Base-by-base conservation (phyloP, 139 green algal species). In the Micromonas commoda region DNA sequence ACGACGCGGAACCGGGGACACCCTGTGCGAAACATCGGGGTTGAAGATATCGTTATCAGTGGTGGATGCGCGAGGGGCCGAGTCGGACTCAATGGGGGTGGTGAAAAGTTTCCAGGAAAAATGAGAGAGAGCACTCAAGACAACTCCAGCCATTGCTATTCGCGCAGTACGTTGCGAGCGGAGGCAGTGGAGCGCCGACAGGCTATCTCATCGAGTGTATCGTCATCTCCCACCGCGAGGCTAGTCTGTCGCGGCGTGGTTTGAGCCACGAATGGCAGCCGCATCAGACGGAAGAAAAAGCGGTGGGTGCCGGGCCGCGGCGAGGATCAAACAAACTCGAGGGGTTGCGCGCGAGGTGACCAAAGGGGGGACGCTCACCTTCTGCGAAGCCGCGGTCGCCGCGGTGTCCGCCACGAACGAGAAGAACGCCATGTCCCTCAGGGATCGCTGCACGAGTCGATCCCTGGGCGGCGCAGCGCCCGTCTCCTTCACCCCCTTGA, bases 391-490 rank as follows among this genome's bases (percentile, higher is more conserved):
- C 20, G 29, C 32, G 1, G 52, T 39, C 68, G 38, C 68, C 35
- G 68, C 68, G 6, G 54, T 61, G 19, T 77, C 38, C 34, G 34
- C 32, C 1, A 75, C 26, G 65, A 72, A 70, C 35, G 32, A 61
- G 1, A 82, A 51, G 37, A 77, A 64, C 53, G 81, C 84, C 69
- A 80, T 63, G 64, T 96, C 90, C 39, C 86, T 87, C 21, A 84
- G 38, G 74, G 88, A 93, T 51, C 91, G 85, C 64, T 85, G 70
- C 6, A 92, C 89, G 2, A 96, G 82, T 2, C 81, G 57, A 1
- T 86, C 79, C 3, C 91, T 84, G 0, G 92, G 88, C 19, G 90
- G 71, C 1, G 89, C 54, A 24, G 88, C 91, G 26, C 91, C 91
- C 28, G 60, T 86, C 19, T 76, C 53, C 80, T 95, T 88, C 75